phyloP scores from a whole-genome alignment of 371 early-diverging fungal genomes.

The Lichtheimia ornata region DNA sequence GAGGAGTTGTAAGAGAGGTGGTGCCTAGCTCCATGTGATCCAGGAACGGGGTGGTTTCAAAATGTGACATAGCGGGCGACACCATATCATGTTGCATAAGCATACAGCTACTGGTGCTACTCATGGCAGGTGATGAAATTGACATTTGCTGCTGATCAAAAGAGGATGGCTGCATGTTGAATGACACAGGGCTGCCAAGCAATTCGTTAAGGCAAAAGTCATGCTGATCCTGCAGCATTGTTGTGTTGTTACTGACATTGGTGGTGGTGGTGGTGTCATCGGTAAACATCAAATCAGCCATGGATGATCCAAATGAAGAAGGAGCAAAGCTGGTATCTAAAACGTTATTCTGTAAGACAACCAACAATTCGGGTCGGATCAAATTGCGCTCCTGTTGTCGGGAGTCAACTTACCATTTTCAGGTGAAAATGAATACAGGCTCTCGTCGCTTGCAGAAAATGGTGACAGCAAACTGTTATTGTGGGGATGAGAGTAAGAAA shows the following conservation, averaged over 20 bases:
- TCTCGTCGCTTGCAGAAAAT: constrained; percentile 14
- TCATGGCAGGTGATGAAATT: neutral
- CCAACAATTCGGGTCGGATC: too few species aligned
- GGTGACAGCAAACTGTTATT: constrained; percentile 4
- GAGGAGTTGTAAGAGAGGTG: too few species aligned
- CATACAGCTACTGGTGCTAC: too few species aligned
- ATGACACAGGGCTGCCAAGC: constrained; percentile 3
- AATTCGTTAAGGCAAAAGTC: constrained; percentile 9
- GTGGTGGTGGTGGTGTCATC: neutral
- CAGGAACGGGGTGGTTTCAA: neutral
- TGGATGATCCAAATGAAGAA: constrained; percentile 6
- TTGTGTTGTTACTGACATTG: neutral
- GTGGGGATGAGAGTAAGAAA: neutral
- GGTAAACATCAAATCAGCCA: neutral
- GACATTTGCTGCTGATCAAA: constrained; percentile 4
- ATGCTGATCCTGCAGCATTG: constrained; percentile 1
- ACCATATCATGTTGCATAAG: too few species aligned
- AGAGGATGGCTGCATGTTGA: neutral
- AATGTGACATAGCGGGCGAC: neutral
- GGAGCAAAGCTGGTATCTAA: neutral
- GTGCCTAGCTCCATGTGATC: neutral
- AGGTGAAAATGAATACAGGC: constrained; percentile 7
- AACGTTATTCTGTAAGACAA: neutral
- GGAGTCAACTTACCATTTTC: constrained; percentile 5
- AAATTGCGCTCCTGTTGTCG: neutral